Evolutionary conservation across 208 protist species (phyloP).

Genomic region (Crithidia fasciculata): DNA sequence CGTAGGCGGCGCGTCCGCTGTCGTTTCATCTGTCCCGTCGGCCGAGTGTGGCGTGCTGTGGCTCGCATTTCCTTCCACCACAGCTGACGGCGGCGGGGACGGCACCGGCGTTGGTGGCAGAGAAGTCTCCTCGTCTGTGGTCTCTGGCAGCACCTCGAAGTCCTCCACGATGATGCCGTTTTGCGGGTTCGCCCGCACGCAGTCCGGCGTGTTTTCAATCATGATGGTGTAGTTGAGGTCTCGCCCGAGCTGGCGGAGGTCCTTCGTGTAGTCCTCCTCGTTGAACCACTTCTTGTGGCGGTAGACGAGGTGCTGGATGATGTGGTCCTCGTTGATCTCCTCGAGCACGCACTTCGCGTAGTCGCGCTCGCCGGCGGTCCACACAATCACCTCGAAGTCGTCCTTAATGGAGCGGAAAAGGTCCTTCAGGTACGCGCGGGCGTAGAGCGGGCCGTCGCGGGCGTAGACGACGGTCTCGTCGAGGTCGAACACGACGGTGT

Average conservation of each 20-base stretch:
- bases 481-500: constrained; percentile 90
- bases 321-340: constrained; percentile 86
- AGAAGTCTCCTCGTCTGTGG: constrained; percentile 24
- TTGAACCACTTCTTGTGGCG: constrained; percentile 81
- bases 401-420: constrained; percentile 78
- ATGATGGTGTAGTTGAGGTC: constrained; percentile 85
- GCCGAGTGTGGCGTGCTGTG: background rate
- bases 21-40: background rate
- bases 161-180: constrained; percentile 90
- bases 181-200: constrained; percentile 76
- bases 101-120: constrained; percentile 17
- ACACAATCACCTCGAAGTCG: constrained; percentile 91
- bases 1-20: background rate
- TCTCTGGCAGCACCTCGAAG: constrained; percentile 68
- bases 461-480: constrained; percentile 94
- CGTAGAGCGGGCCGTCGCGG: constrained; percentile 85
- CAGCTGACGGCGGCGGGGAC: constrained; percentile 12
- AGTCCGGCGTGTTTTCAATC: constrained; percentile 90
- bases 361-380: constrained; percentile 89
- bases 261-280: constrained; percentile 85
- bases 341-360: constrained; percentile 91
- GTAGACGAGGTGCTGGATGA: constrained; percentile 85
- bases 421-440: constrained; percentile 78
- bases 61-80: background rate
- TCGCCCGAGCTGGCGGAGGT: constrained; percentile 77